phyloP scores from a whole-genome alignment of 2,329 filamentous ascomycete species.

The Penicillium sp. region DNA sequence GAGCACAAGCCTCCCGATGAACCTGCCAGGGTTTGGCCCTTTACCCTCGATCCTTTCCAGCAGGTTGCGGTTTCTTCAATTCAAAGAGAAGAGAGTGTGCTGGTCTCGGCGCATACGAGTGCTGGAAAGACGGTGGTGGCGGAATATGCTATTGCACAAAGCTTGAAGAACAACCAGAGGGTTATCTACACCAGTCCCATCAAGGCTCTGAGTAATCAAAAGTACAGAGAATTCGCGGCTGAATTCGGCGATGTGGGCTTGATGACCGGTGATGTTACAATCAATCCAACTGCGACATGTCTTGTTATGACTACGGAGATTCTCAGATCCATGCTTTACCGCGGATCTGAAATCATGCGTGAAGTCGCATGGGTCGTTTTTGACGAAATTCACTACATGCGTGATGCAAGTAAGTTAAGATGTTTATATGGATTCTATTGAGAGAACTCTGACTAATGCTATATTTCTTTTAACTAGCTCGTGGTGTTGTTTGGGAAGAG shows the following conservation, averaged over 20 bases:
- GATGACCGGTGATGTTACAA: constrained; percentile 99
- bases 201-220: constrained; percentile 97
- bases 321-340: constrained; percentile 95
- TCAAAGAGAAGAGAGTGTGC: constrained; percentile 89
- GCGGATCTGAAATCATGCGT: constrained; percentile 98
- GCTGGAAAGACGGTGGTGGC: constrained; percentile 98
- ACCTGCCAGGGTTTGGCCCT: constrained; percentile 79
- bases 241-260: constrained; percentile 96
- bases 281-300: constrained; percentile 96
- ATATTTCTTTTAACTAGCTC: constrained; percentile 38
- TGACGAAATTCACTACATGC: constrained; percentile 98
- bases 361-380: constrained; percentile 98
- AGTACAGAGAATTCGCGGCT: constrained; percentile 92
- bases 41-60: constrained; percentile 96
- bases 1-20: constrained; percentile 86
- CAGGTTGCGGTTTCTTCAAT: constrained; percentile 92
- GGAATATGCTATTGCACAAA: constrained; percentile 97
- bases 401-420: constrained; percentile 63
- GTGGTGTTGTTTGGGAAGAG: constrained; percentile 98
- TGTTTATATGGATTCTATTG: neutral
- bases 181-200: constrained; percentile 99
- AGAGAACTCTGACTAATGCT: constrained; percentile 16
- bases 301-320: constrained; percentile 99
- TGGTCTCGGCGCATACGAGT: constrained; percentile 95
- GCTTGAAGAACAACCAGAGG: constrained; percentile 92